Evolutionary conservation across 129 eudicot genomes (phyloP), one percentile per base, ranked within the genome.

Genomic region (Logfia minima): DNA sequence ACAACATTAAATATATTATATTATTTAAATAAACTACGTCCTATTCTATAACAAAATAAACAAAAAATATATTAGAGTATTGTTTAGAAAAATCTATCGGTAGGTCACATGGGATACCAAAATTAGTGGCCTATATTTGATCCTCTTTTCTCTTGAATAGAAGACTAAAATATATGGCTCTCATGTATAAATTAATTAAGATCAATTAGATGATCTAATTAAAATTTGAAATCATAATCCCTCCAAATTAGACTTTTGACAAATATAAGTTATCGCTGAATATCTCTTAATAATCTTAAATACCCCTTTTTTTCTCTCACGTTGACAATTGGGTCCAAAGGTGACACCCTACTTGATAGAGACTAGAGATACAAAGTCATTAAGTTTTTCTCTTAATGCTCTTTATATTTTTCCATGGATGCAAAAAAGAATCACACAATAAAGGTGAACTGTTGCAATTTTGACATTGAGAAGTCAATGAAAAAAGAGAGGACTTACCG

Each of bases 321-420:
- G 80, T 80, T 80, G 84, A 80, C 84, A 80, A 74, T 67, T 80
- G 84, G 74, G 80, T 70, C 67, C 71, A 63, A 81, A 68, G 31
- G 66, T 66, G 70, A 68, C 71, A 78, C 39, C 66, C 58, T 67
- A 80, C 75, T 56, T 60, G 76, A 81, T 75, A 68, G 70, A 74
- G 68, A 80, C 76, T 21, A 74, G 22, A 43, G 51, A 75, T 39
- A 29, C 41, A 66, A 67, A 41, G 71, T 68, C 75, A 58, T 21
- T 3, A 56, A 67, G 55, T 41, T 19, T 51, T 22, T 4, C 8
- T 28, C 21, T 60, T 78, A 34, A 70, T 78, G 68, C 81, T 6
- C 55, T 17, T 17, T 53, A 26, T 52, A 17, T 70, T 60, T 45
- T 75, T 68, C 32, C n/a, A n/a, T n/a, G 73, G 17, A n/a, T 66